A percentile compares a stretch with the other conserved stretches of the same genome.
Conservation (phyloP, 176 grass and related monocot genomes). For the Carex myosuroides region DNA sequence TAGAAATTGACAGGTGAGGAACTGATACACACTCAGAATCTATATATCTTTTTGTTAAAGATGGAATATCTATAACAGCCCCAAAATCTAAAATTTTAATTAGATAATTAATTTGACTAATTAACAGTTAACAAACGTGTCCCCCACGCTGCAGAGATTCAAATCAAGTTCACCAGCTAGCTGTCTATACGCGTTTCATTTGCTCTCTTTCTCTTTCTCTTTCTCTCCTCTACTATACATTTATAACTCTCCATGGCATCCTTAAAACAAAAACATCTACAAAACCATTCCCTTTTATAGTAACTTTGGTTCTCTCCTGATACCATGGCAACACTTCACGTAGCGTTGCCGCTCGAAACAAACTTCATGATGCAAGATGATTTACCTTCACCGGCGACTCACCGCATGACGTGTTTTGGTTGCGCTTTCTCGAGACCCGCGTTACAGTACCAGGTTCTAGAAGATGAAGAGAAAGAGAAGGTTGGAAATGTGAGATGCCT, state of each 20-base stretch:
- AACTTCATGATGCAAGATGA: conserved; percentile 5
- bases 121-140: not conserved
- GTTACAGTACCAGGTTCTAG: not conserved
- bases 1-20: no score
- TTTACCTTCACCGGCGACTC: not conserved
- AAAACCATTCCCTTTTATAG: not conserved
- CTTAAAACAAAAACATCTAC: not conserved
- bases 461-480: conserved; percentile 11
- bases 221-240: not conserved
- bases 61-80: not conserved
- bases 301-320: not conserved
- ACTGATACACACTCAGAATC: not conserved
- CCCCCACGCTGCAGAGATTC: not conserved
- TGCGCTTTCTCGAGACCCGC: not conserved
- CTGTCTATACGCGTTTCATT: conserved; percentile 14
- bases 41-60: not conserved
- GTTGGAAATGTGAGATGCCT: conserved; percentile 2
- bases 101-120: not conserved
- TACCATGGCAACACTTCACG: not conserved
- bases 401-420: not conserved
- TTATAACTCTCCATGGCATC: not conserved
- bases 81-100: not conserved
- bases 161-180: not conserved
- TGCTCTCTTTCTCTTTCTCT: not conserved
- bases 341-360: not conserved